Evolutionary conservation across 1,139 yeast genomes (phyloP).

Genomic region (Yamadazyma conglobata): DNA sequence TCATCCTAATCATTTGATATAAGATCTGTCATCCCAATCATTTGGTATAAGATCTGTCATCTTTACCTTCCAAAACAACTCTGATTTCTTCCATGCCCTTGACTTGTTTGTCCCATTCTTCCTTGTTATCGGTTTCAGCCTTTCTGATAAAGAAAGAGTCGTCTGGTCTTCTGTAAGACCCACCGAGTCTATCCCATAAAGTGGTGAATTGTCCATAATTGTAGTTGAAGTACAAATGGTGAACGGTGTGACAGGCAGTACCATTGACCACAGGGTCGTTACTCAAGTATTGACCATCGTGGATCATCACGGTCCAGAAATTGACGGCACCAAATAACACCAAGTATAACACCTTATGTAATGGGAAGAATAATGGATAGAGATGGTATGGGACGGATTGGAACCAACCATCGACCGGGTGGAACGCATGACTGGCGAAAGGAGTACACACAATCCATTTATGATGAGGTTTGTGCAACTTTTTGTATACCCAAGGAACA

Average conservation of each 20-base stretch:
- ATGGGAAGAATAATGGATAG: constrained; percentile 87
- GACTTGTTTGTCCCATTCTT: constrained; percentile 72
- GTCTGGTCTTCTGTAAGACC: constrained; percentile 91
- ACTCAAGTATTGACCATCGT: constrained; percentile 93
- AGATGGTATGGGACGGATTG: constrained; percentile 93
- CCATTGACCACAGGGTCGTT: constrained; percentile 94
- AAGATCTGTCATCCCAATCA: too few relatives aligned
- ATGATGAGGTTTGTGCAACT: constrained; percentile 96
- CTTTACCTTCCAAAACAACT: constrained; percentile 71
- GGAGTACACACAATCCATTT: constrained; percentile 99
- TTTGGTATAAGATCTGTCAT: constrained; percentile 43
- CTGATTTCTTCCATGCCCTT: constrained; percentile 78
- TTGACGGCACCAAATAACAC: constrained; percentile 83
- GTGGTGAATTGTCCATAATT: constrained; percentile 98
- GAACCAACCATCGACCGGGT: constrained; percentile 92
- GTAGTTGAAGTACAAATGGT: constrained; percentile 93
- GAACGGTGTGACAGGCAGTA: constrained; percentile 97
- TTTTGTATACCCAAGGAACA: constrained; percentile 84
- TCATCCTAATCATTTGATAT: constrained; percentile 16
- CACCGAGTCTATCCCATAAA: constrained; percentile 94
- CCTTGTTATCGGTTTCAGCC: constrained; percentile 47
- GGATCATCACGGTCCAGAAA: constrained; percentile 98
- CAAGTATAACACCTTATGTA: constrained; percentile 82
- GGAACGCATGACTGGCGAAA: constrained; percentile 97
- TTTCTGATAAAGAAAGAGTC: constrained; percentile 71